Base-by-base conservation (phyloP, 345 rosid species). In the Psidium guajava region DNA sequence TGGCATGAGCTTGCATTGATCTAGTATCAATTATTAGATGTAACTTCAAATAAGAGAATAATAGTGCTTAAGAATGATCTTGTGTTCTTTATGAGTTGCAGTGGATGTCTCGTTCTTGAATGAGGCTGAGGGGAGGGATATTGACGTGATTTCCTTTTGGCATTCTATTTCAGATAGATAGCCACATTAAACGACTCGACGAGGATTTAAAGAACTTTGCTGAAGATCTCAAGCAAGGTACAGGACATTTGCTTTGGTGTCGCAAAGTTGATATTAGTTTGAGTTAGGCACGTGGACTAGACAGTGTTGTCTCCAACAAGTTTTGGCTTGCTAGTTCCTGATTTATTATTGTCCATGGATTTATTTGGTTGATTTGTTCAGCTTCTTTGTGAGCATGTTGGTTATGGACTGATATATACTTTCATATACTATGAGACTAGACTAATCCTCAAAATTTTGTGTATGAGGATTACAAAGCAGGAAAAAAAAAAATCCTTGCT, bases 221-320 rank as follows among this genome's bases (percentile, higher is more conserved):
- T 51, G 99, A 97, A 89, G 99, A 97, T 91, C 89, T 97, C 87
- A 97, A 96, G 92, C 97, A 92, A 84, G 99, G 99, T 97, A 89
- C 11, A 16, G 42, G 75, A 53, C 47, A 47, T 85, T 75, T 61
- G 87, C 83, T 73, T 32, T 9, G 58, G 40, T 86, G 58, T 27
- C 28, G 42, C 42, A n/a, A 47, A 51, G 58, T 82, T 69, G 80
- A 69, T 69, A 2, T 36, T 69, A 18, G 14, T 36, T 36, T 69
- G 80, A 36, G 80, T 69, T 69, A 36, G 80, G 47, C 80, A 36
- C 10, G 80, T 2, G 47, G 80, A 69, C 47, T 69, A 69, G 47
- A 24, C 80, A 18, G 80, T 69, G 25, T 69, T 36, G 80, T 69
- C 77, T 36, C 47, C 25, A 18, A 36, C 25, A 0, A 69, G 25